Evolutionary conservation across 2,329 filamentous ascomycete species (phyloP).

Genomic region (Alternaria sp.): DNA sequence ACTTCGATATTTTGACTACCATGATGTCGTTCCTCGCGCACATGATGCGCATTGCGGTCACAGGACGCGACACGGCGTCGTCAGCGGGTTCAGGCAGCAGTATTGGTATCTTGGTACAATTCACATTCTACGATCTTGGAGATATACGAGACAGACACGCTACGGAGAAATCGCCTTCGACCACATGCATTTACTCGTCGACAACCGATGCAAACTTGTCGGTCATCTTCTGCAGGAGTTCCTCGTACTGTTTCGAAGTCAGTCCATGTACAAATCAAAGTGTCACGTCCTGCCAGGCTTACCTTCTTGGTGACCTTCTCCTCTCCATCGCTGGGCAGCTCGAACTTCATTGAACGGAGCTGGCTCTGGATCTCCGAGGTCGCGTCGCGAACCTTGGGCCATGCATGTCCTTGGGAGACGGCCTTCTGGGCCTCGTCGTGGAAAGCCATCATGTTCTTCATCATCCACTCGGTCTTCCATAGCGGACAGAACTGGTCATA

Average conservation of each 20-base stretch:
- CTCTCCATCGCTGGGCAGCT: slow-evolving; percentile 85
- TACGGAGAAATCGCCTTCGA: slow-evolving; percentile 53
- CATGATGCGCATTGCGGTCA: slow-evolving; percentile 33
- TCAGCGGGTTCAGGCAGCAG: slow-evolving; percentile 44
- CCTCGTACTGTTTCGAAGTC: slow-evolving; percentile 76
- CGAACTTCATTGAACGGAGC: slow-evolving; percentile 94
- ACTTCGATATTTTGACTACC: background rate
- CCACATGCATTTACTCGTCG: slow-evolving; percentile 73
- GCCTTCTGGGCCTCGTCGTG: slow-evolving; percentile 98
- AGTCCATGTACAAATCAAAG: slow-evolving; percentile 35
- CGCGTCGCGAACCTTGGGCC: slow-evolving; percentile 90
- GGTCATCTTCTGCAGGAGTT: slow-evolving; percentile 86
- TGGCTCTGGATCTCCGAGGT: slow-evolving; percentile 85
- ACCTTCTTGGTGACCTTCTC: slow-evolving; percentile 84
- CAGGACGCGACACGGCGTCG: slow-evolving; percentile 40
- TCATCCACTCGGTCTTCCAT: slow-evolving; percentile 99
- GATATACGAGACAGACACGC: slow-evolving; percentile 34
- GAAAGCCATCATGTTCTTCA: slow-evolving; percentile 99
- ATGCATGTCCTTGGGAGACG: slow-evolving; percentile 86
- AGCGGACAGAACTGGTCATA: slow-evolving; percentile 99
- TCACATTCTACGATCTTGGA: slow-evolving; percentile 35
- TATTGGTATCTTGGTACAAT: slow-evolving; percentile 34
- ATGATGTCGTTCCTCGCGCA: background rate
- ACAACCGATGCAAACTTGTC: slow-evolving; percentile 97
- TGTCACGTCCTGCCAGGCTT: slow-evolving; percentile 34